Percentiles rank a stretch among this genome's conserved stretches.
These are phyloP conservation scores for Phoma herbarum DNA, from an alignment of 2,329 filamentous ascomycete species.

Conservation along the genomic window DNA sequence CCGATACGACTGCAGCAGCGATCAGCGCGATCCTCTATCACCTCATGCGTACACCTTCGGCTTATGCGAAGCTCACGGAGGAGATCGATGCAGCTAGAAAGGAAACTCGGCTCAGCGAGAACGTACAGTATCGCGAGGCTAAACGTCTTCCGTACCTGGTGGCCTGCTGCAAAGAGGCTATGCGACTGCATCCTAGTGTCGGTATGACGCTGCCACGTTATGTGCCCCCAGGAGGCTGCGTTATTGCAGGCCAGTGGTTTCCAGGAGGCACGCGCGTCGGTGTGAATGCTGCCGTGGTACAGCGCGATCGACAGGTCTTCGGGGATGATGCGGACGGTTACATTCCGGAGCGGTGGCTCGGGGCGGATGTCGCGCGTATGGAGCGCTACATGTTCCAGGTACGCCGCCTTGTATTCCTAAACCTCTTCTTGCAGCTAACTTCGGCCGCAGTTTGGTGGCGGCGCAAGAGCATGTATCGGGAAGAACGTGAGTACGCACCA, in stretches of 20 bases:
- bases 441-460: neutral
- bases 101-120: neutral
- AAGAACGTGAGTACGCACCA: neutral
- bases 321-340: neutral
- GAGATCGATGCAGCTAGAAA: slow-evolving; percentile 30
- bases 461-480: neutral
- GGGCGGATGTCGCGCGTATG: neutral
- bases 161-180: slow-evolving; percentile 56
- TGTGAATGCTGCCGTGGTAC: slow-evolving; percentile 44
- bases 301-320: neutral
- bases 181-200: slow-evolving; percentile 52
- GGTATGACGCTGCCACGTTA: too few species aligned
- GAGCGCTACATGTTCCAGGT: neutral
- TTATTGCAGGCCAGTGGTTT: too few species aligned
- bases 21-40: slow-evolving; percentile 48
- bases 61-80: slow-evolving; percentile 14
- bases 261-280: slow-evolving; percentile 44
- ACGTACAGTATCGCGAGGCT: neutral
- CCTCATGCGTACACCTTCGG: slow-evolving; percentile 44
- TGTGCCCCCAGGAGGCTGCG: too few species aligned
- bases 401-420: too few species aligned
- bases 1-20: neutral
- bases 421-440: neutral
- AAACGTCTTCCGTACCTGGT: slow-evolving; percentile 52
- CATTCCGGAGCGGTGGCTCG: neutral